Conservation (phyloP, 2,329 filamentous ascomycete species). For the Cercospora sp. region DNA sequence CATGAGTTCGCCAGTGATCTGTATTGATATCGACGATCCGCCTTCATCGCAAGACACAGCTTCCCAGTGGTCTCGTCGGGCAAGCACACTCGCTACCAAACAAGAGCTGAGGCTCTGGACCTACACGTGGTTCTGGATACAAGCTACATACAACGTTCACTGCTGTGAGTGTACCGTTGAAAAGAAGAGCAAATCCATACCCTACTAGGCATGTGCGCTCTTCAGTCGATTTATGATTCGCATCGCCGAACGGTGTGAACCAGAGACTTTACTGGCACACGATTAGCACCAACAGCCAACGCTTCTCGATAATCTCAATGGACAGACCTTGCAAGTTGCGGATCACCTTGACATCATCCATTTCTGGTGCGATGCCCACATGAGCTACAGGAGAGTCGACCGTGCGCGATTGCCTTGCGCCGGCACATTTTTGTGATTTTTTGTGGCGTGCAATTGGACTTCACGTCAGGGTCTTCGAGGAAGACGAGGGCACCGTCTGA, state of each 20-base stretch:
- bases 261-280: not conserved
- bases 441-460: too few relatives aligned
- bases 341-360: not conserved
- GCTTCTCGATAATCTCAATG: not conserved
- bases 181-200: not conserved
- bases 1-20: not conserved
- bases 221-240: not conserved
- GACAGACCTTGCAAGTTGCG: not conserved
- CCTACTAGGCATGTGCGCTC: not conserved
- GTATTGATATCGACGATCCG: not conserved
- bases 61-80: not conserved
- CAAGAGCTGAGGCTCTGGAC: not conserved
- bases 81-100: not conserved
- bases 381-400: not conserved
- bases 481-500: not conserved
- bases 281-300: not conserved
- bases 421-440: too few relatives aligned
- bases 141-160: not conserved
- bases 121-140: not conserved
- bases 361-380: not conserved
- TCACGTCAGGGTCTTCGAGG: too few relatives aligned
- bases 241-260: not conserved
- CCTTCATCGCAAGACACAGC: not conserved
- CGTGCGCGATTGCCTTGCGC: too few relatives aligned
- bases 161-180: not conserved